phyloP scores from a whole-genome alignment of 176 grass and related monocot species.

The Aegilops sharonensis region DNA sequence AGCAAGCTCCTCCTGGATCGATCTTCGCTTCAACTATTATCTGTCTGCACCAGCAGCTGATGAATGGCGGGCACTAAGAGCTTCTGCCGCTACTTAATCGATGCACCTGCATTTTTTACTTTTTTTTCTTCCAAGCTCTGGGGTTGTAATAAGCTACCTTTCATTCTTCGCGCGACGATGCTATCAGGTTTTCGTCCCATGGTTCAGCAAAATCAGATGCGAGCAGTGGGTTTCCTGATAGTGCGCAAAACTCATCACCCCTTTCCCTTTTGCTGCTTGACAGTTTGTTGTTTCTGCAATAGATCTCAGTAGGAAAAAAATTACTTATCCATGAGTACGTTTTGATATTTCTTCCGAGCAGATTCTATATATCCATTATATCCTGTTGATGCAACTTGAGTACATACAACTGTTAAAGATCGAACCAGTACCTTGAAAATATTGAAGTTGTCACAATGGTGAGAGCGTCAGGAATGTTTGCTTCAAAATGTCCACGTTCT shows the following conservation, averaged over 20 bases:
- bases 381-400: no score
- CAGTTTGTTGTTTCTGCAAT: no score
- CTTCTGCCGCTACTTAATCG: not conserved
- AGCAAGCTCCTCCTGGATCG: not conserved
- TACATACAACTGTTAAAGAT: no score
- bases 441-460: no score
- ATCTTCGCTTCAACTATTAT: not conserved
- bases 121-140: not conserved
- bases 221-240: not conserved
- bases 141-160: not conserved
- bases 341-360: no score
- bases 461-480: no score
- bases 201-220: not conserved
- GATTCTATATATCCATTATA: no score
- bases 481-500: no score
- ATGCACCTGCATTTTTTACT: not conserved
- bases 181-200: not conserved
- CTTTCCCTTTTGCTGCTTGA: no score
- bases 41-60: not conserved
- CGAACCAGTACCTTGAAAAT: no score
- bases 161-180: not conserved
- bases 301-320: no score
- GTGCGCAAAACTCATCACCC: not conserved
- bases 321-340: no score
- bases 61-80: not conserved